Conservation (phyloP, 2,329 filamentous ascomycete species). For the Mariannaea sp. region DNA sequence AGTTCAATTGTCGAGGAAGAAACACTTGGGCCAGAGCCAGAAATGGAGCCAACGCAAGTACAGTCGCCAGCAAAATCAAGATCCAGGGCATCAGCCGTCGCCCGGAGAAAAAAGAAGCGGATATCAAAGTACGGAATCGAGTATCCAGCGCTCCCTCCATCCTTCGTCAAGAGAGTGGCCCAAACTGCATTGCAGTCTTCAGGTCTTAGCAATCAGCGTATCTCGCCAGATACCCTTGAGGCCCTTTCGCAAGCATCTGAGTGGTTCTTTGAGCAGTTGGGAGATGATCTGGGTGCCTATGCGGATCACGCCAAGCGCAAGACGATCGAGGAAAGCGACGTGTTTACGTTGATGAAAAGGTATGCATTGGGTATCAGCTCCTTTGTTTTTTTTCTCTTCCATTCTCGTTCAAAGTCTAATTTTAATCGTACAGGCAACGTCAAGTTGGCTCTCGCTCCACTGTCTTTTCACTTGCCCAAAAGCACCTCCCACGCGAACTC, state of each 20-base stretch:
- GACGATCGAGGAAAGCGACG: conserved; percentile 84
- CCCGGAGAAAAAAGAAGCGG: conserved; percentile 47
- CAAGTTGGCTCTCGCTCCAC: conserved; percentile 74
- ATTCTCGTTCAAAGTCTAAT: conserved; percentile 33
- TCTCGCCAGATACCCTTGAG: conserved; percentile 74
- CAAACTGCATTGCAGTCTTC: conserved; percentile 72
- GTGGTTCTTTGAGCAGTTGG: conserved; percentile 89
- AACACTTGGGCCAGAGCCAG: not conserved
- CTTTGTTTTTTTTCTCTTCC: no score
- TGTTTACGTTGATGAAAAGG: conserved; percentile 82
- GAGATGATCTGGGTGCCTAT: conserved; percentile 79
- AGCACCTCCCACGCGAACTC: conserved; percentile 79
- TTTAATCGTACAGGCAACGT: conserved; percentile 68
- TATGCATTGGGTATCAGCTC: conserved; percentile 51
- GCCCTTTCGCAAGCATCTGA: conserved; percentile 81
- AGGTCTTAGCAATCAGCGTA: conserved; percentile 67
- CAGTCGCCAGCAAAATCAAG: not conserved
- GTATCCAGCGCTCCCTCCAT: conserved; percentile 74
- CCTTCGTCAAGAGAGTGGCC: conserved; percentile 75
- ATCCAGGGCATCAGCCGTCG: conserved; percentile 21
- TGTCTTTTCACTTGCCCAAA: conserved; percentile 83
- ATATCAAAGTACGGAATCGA: conserved; percentile 74
- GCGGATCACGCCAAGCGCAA: conserved; percentile 81
- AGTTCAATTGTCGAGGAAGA: conserved; percentile 32
- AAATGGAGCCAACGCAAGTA: not conserved